Conservation (phyloP, 2,329 filamentous ascomycete species). For the Aspergillus pseudotamarii region DNA sequence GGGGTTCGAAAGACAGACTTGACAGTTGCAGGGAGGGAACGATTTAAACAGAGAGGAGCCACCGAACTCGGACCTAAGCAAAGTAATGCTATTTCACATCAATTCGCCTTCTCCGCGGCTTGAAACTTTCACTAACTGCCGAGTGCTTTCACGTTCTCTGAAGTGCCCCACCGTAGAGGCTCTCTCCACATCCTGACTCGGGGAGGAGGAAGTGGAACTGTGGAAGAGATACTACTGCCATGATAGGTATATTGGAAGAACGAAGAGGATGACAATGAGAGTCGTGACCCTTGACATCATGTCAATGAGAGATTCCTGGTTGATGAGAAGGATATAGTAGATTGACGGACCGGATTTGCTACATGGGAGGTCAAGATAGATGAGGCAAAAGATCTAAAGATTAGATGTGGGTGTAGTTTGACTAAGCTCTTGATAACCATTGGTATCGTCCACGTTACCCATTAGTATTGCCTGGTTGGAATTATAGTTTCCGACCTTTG, state of each 20-base stretch:
- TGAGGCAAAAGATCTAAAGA: not conserved
- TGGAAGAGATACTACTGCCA: not conserved
- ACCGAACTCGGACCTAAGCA: not conserved
- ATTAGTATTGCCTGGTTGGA: too few species aligned
- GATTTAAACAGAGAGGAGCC: not conserved
- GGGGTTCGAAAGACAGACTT: not conserved
- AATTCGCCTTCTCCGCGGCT: slow-evolving; percentile 4
- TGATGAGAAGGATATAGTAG: not conserved
- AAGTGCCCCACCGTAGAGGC: slow-evolving; percentile 11
- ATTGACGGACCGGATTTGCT: not conserved
- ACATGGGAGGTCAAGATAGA: not conserved
- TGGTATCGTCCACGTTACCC: too few species aligned
- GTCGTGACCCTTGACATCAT: not conserved
- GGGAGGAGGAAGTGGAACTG: not conserved
- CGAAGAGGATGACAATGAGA: not conserved
- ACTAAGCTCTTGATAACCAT: too few species aligned
- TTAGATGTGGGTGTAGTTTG: too few species aligned
- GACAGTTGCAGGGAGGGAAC: not conserved
- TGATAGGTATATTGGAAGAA: not conserved
- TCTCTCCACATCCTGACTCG: slow-evolving; percentile 8
- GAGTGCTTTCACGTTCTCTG: slow-evolving; percentile 4
- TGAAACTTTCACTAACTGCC: not conserved
- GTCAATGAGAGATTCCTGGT: not conserved
- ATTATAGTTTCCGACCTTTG: too few species aligned
- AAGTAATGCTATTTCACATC: not conserved